Base-by-base conservation (phyloP, 2,329 filamentous ascomycete species). In the Didymella glomerata region DNA sequence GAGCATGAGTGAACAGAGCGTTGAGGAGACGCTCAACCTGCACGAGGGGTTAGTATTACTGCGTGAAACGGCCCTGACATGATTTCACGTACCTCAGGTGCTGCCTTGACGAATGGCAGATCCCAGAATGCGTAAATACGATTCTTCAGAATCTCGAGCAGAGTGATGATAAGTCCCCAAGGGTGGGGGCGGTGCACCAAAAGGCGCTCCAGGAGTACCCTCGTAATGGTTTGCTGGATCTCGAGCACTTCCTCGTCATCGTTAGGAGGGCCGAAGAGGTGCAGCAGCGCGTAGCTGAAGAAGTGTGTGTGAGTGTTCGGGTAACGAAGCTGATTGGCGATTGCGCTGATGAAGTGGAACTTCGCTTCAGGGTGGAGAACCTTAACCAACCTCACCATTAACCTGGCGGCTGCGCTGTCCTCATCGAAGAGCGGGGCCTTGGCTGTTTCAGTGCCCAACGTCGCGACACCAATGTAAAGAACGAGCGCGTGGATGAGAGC, bases 91-190 rank as follows among this genome's bases (percentile, higher is more conserved):
- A 74, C 93, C 83, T 97, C 93, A 65, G 93, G 93, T 67, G 90
- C 87, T 66, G 89, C 86, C 82, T 97, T 96, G 79, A 98, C 91
- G 71, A 96, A 97, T 25, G 92, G 91, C 66, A 97, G 84, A 49
- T 95, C 91, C 82, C 96, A 98, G 83, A 99, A 96, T 72, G 88
- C 88, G 77, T 94, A 96, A 73, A 88, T 91, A 53, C 91, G 89
- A 75, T 96, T 97, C 83, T 96, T 96, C 67, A 96, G 84, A 57
- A 99, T 85, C 80, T 98, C 95, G 63, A 95, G 81, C 61, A 96
- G 85, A 34, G 93, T 94, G 63, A 93, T 89, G 75, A 97, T 89
- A 42, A 99, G 81, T 13, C 96, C 96, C 94, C 94, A 98, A 18
- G 96, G 94, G 76, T 98, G 94, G 51, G 94, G 94, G 80, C 93